Evolutionary conservation across 208 protist genomes (phyloP).

Genomic region (Novymonas esmeraldas): DNA sequence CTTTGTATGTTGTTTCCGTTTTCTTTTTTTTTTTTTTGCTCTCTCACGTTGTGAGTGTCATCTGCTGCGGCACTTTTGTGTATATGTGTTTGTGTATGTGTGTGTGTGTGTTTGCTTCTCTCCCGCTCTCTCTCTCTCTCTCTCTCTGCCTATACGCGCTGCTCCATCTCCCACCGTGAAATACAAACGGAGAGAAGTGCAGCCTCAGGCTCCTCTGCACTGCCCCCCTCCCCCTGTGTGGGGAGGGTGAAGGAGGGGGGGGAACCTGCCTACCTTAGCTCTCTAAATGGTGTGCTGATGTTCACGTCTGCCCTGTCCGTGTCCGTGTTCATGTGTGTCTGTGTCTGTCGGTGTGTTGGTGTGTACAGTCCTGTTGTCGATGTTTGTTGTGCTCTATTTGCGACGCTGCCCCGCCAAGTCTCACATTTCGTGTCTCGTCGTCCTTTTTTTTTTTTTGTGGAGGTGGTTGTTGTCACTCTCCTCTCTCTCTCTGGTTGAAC

Average conservation of each 20-base stretch:
- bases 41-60: too few relatives aligned
- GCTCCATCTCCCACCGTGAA: not conserved
- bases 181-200: not conserved
- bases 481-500: too few relatives aligned
- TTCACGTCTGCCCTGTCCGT: not conserved
- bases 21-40: slow-evolving; percentile 15
- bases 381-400: too few relatives aligned
- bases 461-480: too few relatives aligned
- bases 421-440: not conserved
- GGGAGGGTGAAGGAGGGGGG: too few relatives aligned
- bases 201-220: not conserved
- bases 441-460: slow-evolving; percentile 5
- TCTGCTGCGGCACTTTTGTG: too few relatives aligned
- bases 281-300: not conserved
- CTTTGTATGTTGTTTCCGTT: slow-evolving; percentile 1
- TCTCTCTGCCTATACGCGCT: not conserved
- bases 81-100: not conserved
- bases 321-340: not conserved
- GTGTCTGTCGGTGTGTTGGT: too few relatives aligned
- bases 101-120: not conserved
- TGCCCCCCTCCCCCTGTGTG: too few relatives aligned
- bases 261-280: too few relatives aligned
- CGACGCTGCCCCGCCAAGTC: too few relatives aligned
- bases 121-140: slow-evolving; percentile 2
- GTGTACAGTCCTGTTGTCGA: too few relatives aligned